Evolutionary conservation across 768 basidiomycete genomes (phyloP).

Genomic region (Pholiota microspora): DNA sequence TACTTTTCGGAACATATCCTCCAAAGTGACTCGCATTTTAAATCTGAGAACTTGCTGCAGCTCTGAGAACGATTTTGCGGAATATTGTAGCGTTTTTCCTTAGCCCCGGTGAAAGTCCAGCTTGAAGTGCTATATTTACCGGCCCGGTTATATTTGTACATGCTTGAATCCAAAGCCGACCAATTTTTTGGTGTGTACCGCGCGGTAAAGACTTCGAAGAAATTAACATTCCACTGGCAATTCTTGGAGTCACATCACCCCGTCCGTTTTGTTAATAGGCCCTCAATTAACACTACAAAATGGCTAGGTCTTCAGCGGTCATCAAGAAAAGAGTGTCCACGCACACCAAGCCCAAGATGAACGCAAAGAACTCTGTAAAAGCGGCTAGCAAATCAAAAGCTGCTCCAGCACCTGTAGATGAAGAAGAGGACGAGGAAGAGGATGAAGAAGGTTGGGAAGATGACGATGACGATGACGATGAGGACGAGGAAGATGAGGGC

Average conservation of each 20-base stretch:
- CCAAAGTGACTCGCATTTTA: no score
- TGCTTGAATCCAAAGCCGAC: conserved; percentile 13
- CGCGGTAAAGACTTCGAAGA: background rate
- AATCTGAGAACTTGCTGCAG: no score
- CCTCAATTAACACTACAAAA: background rate
- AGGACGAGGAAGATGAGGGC: conserved; percentile 19
- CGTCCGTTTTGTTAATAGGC: no score
- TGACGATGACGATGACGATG: conserved; percentile 14
- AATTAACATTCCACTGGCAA: no score
- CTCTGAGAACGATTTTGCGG: no score
- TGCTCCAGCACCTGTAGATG: conserved; percentile 1
- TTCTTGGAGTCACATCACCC: no score
- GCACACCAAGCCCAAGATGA: background rate
- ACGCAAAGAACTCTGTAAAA: conserved; percentile 8
- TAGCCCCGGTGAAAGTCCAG: no score
- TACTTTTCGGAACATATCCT: no score
- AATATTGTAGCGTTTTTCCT: no score
- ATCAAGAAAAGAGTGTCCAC: background rate
- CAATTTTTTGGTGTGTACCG: conserved; percentile 13
- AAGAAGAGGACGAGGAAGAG: conserved; percentile 10
- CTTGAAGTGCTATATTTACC: no score
- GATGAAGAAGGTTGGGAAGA: conserved; percentile 17
- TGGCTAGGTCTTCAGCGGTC: conserved; percentile 2
- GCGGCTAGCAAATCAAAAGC: conserved; percentile 2
- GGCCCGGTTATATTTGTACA: conserved; percentile 11